Conservation (phyloP, 2,329 filamentous ascomycete species). For the Chalaropsis ovoidea region DNA sequence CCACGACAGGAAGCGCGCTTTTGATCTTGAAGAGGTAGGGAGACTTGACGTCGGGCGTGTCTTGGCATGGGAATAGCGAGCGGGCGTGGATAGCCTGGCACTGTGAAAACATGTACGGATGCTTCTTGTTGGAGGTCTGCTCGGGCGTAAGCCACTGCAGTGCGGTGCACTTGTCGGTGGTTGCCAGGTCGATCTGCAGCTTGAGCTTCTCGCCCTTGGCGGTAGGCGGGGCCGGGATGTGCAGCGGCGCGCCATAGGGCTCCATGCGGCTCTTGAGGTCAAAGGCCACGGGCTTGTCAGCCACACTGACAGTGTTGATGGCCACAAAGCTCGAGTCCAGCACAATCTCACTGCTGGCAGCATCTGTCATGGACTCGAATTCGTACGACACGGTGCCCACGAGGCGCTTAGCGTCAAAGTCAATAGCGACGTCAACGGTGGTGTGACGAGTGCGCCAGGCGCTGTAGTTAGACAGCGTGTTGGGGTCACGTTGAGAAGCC, state of each 20-base stretch:
- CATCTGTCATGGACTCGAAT: slow-evolving; percentile 66
- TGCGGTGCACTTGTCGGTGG: slow-evolving; percentile 80
- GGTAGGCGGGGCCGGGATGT: slow-evolving; percentile 47
- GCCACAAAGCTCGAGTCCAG: slow-evolving; percentile 81
- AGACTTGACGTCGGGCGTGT: slow-evolving; percentile 96
- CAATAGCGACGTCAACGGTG: slow-evolving; percentile 66
- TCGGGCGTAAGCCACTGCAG: slow-evolving; percentile 90
- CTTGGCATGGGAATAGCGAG: slow-evolving; percentile 91
- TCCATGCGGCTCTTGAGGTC: slow-evolving; percentile 57
- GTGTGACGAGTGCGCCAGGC: slow-evolving; percentile 79
- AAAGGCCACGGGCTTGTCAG: slow-evolving; percentile 56
- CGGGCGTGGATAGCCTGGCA: slow-evolving; percentile 94
- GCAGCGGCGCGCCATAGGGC: slow-evolving; percentile 64
- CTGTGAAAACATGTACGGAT: slow-evolving; percentile 96
- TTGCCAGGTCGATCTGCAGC: slow-evolving; percentile 60
- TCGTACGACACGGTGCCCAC: slow-evolving; percentile 66
- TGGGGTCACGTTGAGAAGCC: slow-evolving; percentile 57
- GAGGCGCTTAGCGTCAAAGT: slow-evolving; percentile 71
- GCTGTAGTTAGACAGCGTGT: slow-evolving; percentile 85
- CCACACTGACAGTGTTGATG: slow-evolving; percentile 59
- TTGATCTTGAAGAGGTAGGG: slow-evolving; percentile 82
- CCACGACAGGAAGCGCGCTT: slow-evolving; percentile 80
- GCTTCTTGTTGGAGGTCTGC: slow-evolving; percentile 90
- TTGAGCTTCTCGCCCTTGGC: slow-evolving; percentile 45
- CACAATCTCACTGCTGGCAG: slow-evolving; percentile 63